phyloP scores from a whole-genome alignment of 768 basidiomycete species.

The Kwoniella sp. region DNA sequence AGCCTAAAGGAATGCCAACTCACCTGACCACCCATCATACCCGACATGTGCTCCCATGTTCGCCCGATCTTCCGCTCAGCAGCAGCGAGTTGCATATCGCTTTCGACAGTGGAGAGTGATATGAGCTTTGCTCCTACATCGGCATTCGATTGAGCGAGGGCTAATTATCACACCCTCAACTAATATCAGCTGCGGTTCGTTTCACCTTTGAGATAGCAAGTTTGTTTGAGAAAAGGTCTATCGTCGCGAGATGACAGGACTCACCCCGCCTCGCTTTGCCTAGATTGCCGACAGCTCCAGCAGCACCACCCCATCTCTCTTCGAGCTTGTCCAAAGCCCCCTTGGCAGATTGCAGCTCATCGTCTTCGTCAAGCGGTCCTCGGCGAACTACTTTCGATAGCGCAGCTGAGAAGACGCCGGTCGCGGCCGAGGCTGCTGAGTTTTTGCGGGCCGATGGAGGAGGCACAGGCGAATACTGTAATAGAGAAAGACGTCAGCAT shows the following conservation, averaged over 20 bases:
- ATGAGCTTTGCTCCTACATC: conserved; percentile 94
- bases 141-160: conserved; percentile 72
- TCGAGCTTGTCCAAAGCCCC: conserved; percentile 91
- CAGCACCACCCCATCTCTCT: conserved; percentile 86
- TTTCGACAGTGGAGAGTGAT: conserved; percentile 84
- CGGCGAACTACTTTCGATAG: conserved; percentile 57
- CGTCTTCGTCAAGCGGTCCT: conserved; percentile 89
- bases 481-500: too few species aligned
- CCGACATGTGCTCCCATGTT: conserved; percentile 81
- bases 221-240: too few species aligned
- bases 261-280: conserved; percentile 76
- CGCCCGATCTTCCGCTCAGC: conserved; percentile 80
- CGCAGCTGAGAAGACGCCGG: conserved; percentile 40
- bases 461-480: conserved; percentile 54
- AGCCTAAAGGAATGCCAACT: too few species aligned
- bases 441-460: conserved; percentile 34
- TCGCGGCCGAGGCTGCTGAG: conserved; percentile 40
- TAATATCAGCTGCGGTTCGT: neutral
- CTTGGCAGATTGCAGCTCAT: conserved; percentile 83
- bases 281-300: conserved; percentile 85
- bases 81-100: conserved; percentile 77
- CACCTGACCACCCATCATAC: conserved; percentile 81
- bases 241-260: conserved; percentile 20
- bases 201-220: too few species aligned
- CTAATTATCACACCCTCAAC: conserved; percentile 57